phyloP scores from a whole-genome alignment of 2,329 filamentous ascomycete species.

The Passalora sequoiae region DNA sequence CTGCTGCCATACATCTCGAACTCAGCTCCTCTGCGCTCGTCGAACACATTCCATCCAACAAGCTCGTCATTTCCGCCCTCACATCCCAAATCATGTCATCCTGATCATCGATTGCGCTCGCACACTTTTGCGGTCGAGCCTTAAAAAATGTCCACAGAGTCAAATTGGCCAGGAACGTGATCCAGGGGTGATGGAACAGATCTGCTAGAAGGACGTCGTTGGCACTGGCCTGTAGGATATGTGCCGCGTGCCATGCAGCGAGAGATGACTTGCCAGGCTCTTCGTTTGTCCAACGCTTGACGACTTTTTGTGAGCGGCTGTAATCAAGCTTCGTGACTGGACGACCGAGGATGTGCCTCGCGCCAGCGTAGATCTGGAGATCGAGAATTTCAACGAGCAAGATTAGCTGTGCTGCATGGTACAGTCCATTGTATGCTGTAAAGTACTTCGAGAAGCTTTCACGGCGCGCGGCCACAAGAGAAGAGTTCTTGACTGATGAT shows the following conservation, averaged over 20 bases:
- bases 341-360: constrained; percentile 54
- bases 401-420: constrained; percentile 54
- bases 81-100: constrained; percentile 46
- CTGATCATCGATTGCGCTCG: constrained; percentile 12
- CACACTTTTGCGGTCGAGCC: constrained; percentile 22
- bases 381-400: constrained; percentile 57
- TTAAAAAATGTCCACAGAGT: constrained; percentile 57
- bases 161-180: constrained; percentile 55
- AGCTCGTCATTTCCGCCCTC: constrained; percentile 44
- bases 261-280: constrained; percentile 35
- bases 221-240: constrained; percentile 48
- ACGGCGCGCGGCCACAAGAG: constrained; percentile 12
- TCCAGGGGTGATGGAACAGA: constrained; percentile 59
- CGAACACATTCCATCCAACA: constrained; percentile 40
- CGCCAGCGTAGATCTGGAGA: constrained; percentile 58
- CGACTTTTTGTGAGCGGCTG: constrained; percentile 45
- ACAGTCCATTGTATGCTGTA: constrained; percentile 51
- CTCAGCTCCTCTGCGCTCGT: constrained; percentile 36
- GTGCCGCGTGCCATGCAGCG: constrained; percentile 52
- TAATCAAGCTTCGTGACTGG: constrained; percentile 50
- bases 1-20: constrained; percentile 25
- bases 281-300: constrained; percentile 48
- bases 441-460: constrained; percentile 39
- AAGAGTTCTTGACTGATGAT: constrained; percentile 23
- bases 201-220: constrained; percentile 49